Evolutionary conservation across 768 basidiomycete species (phyloP), one percentile per base, ranked within the genome.

Genomic region (Pleurotus eryngii): DNA sequence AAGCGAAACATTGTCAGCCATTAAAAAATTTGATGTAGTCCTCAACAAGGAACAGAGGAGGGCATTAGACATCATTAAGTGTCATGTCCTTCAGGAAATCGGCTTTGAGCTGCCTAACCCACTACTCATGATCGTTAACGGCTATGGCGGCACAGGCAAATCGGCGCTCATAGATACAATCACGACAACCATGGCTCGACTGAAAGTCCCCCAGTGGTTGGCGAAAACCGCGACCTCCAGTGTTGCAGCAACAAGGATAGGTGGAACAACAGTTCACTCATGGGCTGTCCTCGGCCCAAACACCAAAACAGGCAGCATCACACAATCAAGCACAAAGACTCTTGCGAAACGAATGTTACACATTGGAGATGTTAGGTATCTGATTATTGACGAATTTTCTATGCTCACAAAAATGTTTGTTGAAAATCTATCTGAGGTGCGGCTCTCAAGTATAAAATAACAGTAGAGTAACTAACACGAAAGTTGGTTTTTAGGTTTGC

Each of bases 371-470:
- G 45, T 26, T 8, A 6, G 39, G 8, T 70, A 74, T 56, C 63
- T 74, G 27, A 64, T 74, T 26, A 64, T 75, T n/a, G 69, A 75
- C 54, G 72, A 75, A 47, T 49, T 59, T 8, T 76, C 74, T 0
- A 76, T 76, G 74, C 35, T 74, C 0, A 57, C 63, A 4, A 62
- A 67, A 49, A 45, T 11, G 1, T 65, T 73, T 38, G 57, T 72
- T 0, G 63, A 65, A 0, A 15, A 38, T 8, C 24, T 71, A 0
- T 70, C 67, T 7, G 49, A 63, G 24, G 46, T 47, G 24, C 6
- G 12, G 39, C 39, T 40, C 8, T 9, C 22, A n/a, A n/a, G n/a
- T n/a, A n/a, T n/a, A n/a, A n/a, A n/a, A n/a, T n/a, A n/a, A n/a
- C n/a, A n/a, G n/a, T n/a, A n/a, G n/a, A n/a, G n/a, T 15, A 46